Evolutionary conservation across 2,329 filamentous ascomycete species (phyloP), one percentile per base, ranked within the genome.

Genomic region (Trichoderma sp.): DNA sequence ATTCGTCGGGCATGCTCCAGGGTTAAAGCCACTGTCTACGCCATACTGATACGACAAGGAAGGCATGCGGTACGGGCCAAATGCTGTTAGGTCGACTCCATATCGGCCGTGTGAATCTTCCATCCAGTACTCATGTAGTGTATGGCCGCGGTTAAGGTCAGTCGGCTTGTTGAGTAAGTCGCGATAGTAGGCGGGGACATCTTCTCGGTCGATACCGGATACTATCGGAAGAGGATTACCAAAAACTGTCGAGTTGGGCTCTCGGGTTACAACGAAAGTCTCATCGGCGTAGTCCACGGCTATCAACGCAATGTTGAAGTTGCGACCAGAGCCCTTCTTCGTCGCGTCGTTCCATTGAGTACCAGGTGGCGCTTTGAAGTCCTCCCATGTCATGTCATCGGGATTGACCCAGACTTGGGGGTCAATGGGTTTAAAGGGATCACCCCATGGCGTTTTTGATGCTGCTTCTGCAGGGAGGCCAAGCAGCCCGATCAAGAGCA

Each of bases 51-150:
- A 87, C 1, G 82, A 82, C 32, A 80, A 78, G 3, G 78, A 77
- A 1, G 86, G 86, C 77, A 88, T 78, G n/a, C 79, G 79, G 71
- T 88, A 88, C 0, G 85, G 81, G 0, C 86, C 86, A 71, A 87
- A 88, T 0, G 83, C 83, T 0, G 85, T 87, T 76, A 88, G 74
- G 70, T 87, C 84, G 9, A 87, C 86, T 15, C 86, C 86, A 71
- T 84, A 88, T 20, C 83, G 81, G 3, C 86, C 86, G 13, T 81
- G 83, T 1, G 85, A 86, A 76, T 88, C 86, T 67, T 85, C 85
- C 85, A 87, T 88, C 86, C 86, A 88, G 75, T 88, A 88, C 76
- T 88, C 85, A 72, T 88, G 86, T 3, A 88, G 78, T 2, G 86
- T 88, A 72, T 87, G 86, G 4, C 82, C 82, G n/a, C 79, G 79